Base-by-base conservation (phyloP, 2,329 filamentous ascomycete genomes). In the Ilyonectria robusta region DNA sequence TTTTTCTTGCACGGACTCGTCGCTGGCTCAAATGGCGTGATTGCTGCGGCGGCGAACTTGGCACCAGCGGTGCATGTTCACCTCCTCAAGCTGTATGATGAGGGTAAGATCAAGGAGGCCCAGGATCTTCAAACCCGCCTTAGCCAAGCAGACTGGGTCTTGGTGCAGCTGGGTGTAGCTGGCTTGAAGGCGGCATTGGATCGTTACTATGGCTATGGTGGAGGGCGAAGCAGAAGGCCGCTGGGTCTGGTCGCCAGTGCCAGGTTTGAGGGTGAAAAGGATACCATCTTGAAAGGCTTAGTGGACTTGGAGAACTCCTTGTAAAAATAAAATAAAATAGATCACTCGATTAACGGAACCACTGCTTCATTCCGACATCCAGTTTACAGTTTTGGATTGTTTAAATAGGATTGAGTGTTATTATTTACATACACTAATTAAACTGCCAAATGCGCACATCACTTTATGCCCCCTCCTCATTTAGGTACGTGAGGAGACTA, bases 221-320 rank as follows among this genome's bases (percentile, higher is more conserved):
- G 31, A 11, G 68, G 68, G 3, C 55, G 68, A 21, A 68, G 67
- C 53, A 58, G 67, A 26, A 46, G 65, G 17, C 65, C 67, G 2
- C 9, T 70, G n/a, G 65, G 65, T 1, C 29, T 59, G 2, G 67
- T 68, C 21, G 59, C 57, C 4, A 63, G 57, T n/a, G 55, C 47
- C 13, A 67, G 59, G 51, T 69, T 68, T 17, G 67, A 69, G 9
- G 65, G 67, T 1, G 53, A 51, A 11, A 62, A 61, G 5, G 67
- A 69, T 50, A 42, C 4, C 4, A 21, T 59, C 13, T 53, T 69
- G 2, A 65, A 60, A 31, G 62, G 29, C 11, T 23, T 69, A n/a
- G 61, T 69, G 6, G 67, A 68, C 1, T 42, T 69, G 1, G 67
- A 69, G 26, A 67, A 65, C 33, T 69, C 67, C 0, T 26, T 67